These are phyloP conservation scores for Ceraceosorus bombacis DNA, from an alignment of 1,284 basidiomycete species.

Conservation along the genomic window DNA sequence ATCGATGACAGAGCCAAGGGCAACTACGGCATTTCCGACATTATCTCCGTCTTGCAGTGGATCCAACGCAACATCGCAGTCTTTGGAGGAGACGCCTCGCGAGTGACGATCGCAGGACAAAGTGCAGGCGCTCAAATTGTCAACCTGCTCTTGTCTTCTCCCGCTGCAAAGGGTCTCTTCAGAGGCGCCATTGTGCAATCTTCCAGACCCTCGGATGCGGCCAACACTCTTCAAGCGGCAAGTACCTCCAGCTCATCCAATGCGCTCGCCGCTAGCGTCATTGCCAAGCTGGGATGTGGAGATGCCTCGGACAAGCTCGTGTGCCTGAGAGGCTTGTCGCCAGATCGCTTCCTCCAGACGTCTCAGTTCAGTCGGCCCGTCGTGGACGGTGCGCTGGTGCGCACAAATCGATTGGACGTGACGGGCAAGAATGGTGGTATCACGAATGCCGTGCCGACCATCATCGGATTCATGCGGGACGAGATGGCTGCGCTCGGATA, in stretches of 20 bases:
- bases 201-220: constrained; percentile 3
- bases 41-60: constrained; percentile 15
- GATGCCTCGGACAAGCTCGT: constrained; percentile 17
- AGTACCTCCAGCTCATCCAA: constrained; percentile 6
- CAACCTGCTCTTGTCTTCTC: constrained; percentile 3
- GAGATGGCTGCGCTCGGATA: constrained; percentile 28
- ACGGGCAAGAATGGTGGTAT: constrained; percentile 12
- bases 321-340: constrained; percentile 22
- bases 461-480: constrained; percentile 31
- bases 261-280: constrained; percentile 9
- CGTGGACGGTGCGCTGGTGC: constrained; percentile 23
- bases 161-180: constrained; percentile 10
- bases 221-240: constrained; percentile 5
- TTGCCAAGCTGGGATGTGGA: constrained; percentile 19
- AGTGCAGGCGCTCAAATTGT: constrained; percentile 13
- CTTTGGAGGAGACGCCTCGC: constrained; percentile 15
- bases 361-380: constrained; percentile 9
- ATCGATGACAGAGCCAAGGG: neutral
- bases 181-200: constrained; percentile 9
- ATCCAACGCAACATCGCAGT: constrained; percentile 5
- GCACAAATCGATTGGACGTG: constrained; percentile 20
- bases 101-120: constrained; percentile 14
- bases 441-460: constrained; percentile 27
- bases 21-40: constrained; percentile 13
- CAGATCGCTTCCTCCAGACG: constrained; percentile 12